These are phyloP conservation scores for Podila epigama DNA, from an alignment of 192 early-diverging fungal genomes.

Conservation along the genomic window DNA sequence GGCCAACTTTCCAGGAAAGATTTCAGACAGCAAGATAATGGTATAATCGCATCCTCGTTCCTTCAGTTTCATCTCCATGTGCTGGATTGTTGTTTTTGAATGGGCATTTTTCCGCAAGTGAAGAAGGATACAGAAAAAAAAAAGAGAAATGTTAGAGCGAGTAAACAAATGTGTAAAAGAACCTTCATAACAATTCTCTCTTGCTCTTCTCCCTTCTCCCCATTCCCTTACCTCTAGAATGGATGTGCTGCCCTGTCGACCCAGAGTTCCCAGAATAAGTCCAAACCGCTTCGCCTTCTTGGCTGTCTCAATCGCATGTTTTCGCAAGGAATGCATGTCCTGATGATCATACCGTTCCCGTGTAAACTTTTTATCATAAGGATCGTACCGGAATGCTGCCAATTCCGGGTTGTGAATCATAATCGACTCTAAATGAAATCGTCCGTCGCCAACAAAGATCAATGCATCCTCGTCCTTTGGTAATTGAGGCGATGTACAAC, in stretches of 20 bases:
- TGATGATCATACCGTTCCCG: conserved; percentile 92
- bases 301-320: conserved; percentile 81
- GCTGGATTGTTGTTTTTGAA: no score
- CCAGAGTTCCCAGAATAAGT: conserved; percentile 94
- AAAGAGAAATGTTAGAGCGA: neutral
- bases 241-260: conserved; percentile 93
- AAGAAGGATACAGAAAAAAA: neutral
- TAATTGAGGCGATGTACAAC: conserved; percentile 93
- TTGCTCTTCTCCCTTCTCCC: no score
- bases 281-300: conserved; percentile 83
- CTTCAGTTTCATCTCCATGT: conserved; percentile 73
- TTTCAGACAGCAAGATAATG: conserved; percentile 89
- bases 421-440: conserved; percentile 98
- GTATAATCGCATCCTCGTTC: conserved; percentile 69
- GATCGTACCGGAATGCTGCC: conserved; percentile 94
- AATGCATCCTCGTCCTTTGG: conserved; percentile 72
- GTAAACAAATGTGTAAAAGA: no score
- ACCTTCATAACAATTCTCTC: no score
- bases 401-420: conserved; percentile 97
- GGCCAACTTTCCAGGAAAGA: conserved; percentile 92
- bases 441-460: conserved; percentile 91
- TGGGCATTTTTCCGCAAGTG: no score
- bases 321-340: conserved; percentile 89
- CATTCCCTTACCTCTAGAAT: conserved; percentile 83
- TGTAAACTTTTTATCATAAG: conserved; percentile 92